phyloP scores from a whole-genome alignment of 73 alveolate species.

The Durusdinium trenchii region DNA sequence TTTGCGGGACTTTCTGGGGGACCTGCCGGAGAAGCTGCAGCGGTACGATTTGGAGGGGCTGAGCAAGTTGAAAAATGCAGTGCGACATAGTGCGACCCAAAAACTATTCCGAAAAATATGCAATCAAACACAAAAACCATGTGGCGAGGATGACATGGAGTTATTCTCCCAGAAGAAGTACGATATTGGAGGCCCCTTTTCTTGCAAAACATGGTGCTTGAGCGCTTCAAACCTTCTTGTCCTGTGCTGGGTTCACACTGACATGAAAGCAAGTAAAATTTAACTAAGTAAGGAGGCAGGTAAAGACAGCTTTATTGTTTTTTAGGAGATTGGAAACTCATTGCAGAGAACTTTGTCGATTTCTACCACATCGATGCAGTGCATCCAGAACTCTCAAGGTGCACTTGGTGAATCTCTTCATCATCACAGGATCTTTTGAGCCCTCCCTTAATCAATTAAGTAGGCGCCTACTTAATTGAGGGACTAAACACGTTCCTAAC shows the following conservation, averaged over 20 bases:
- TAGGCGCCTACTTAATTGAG: too few species aligned
- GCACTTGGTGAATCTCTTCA: too few species aligned
- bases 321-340: slow-evolving; percentile 89
- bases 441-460: too few species aligned
- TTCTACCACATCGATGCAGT: slow-evolving; percentile 92
- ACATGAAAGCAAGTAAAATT: too few species aligned
- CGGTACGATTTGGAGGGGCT: slow-evolving; percentile 73
- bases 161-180: slow-evolving; percentile 58
- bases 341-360: slow-evolving; percentile 91
- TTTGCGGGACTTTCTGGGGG: slow-evolving; percentile 61
- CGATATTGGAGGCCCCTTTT: slow-evolving; percentile 66
- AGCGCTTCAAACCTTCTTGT: neutral
- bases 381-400: slow-evolving; percentile 74
- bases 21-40: slow-evolving; percentile 77
- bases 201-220: neutral
- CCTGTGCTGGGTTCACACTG: neutral
- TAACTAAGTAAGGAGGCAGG: too few species aligned
- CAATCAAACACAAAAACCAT: too few species aligned
- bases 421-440: too few species aligned
- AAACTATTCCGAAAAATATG: too few species aligned
- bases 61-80: neutral
- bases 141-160: slow-evolving; percentile 94
- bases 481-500: too few species aligned
- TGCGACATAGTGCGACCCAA: neutral
- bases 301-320: too few species aligned